A percentile compares a stretch with the other conserved stretches of the same genome.
Conservation (phyloP, 1,139 yeast genomes). For the Geotrichum candidum region DNA sequence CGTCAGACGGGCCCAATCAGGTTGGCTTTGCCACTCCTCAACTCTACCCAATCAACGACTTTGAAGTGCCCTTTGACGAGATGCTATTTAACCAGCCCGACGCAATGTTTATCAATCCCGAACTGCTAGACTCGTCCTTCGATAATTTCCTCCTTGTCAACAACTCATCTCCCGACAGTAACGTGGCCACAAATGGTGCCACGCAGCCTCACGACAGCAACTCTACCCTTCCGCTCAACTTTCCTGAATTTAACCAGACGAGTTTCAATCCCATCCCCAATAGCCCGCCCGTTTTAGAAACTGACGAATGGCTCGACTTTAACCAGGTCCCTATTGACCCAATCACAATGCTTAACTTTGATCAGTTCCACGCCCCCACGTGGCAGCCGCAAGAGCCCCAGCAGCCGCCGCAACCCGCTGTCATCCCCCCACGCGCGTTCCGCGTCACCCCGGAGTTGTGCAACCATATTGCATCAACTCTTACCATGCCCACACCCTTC, state of each 20-base stretch:
- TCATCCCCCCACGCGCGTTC: not conserved
- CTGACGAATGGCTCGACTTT: not conserved
- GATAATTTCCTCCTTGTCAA: conserved; percentile 1
- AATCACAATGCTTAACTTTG: not conserved
- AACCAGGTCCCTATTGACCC: not conserved
- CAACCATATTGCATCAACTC: conserved; percentile 52
- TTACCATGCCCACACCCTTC: conserved; percentile 58
- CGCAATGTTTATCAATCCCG: conserved; percentile 32
- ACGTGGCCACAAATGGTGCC: not conserved
- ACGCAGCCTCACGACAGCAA: not conserved
- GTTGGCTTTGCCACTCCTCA: conserved; percentile 82
- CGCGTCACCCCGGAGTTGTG: conserved; percentile 36
- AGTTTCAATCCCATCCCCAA: not conserved
- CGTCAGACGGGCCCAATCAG: conserved; percentile 46
- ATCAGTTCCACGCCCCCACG: not conserved
- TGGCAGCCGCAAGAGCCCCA: not conserved
- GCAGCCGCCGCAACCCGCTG: not conserved
- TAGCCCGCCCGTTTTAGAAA: not conserved
- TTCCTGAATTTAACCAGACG: not conserved
- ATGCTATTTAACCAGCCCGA: conserved; percentile 23
- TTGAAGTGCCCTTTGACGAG: not conserved
- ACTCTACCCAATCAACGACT: conserved; percentile 36
- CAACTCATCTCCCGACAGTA: not conserved
- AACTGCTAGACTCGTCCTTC: conserved; percentile 6
- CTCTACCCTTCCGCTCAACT: not conserved